These are phyloP conservation scores for Mucor racemosus DNA, from an alignment of 371 early-diverging fungal species.

Conservation along the genomic window DNA sequence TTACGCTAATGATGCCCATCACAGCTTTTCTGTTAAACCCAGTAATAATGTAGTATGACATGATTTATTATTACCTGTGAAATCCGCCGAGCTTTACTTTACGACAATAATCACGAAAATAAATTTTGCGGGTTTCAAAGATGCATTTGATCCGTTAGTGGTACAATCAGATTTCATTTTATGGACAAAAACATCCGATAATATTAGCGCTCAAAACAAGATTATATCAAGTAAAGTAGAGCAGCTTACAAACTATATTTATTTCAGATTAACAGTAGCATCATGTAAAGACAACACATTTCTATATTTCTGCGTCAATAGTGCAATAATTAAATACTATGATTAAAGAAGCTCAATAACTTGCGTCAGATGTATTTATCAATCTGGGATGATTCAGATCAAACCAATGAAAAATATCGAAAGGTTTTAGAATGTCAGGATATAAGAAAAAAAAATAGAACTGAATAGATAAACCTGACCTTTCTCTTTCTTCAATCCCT, in stretches of 20 bases:
- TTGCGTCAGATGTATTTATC: neutral
- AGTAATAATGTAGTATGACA: too few relatives aligned
- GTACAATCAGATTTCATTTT: conserved; percentile 1
- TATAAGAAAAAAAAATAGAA: too few relatives aligned
- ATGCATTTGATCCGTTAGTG: conserved; percentile 2
- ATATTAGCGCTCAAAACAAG: neutral
- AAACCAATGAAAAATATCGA: neutral
- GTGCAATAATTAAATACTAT: too few relatives aligned
- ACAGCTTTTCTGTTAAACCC: too few relatives aligned
- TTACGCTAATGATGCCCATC: too few relatives aligned
- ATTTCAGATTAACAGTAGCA: too few relatives aligned
- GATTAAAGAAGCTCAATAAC: neutral
- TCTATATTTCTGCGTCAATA: too few relatives aligned
- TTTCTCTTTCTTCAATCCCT: neutral
- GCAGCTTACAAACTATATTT: too few relatives aligned
- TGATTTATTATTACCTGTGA: too few relatives aligned
- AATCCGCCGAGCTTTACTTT: too few relatives aligned
- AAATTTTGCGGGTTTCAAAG: neutral
- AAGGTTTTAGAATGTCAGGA: neutral
- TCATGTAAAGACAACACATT: too few relatives aligned
- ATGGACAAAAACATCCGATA: neutral
- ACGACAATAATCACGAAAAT: too few relatives aligned
- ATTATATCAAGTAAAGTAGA: neutral
- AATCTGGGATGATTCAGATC: neutral
- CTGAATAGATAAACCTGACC: neutral